phyloP scores from a whole-genome alignment of 2,329 filamentous ascomycete genomes.

The Blastomyces percursus region DNA sequence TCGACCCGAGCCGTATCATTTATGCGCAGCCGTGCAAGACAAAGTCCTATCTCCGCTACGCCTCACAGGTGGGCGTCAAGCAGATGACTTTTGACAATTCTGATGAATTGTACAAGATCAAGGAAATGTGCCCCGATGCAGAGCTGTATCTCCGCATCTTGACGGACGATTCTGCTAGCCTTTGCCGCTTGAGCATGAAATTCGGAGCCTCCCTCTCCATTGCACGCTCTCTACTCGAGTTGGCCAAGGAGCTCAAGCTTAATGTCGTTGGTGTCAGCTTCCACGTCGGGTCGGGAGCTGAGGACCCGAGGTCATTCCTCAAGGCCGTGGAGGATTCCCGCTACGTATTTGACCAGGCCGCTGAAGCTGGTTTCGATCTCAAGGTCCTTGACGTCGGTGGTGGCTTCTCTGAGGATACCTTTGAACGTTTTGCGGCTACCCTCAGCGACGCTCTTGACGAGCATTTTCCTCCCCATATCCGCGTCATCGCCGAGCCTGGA shows the following conservation, averaged over 20 bases:
- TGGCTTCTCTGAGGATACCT: conserved; percentile 82
- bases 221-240: conserved; percentile 61
- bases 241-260: conserved; percentile 71
- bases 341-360: conserved; percentile 75
- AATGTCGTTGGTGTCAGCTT: conserved; percentile 95
- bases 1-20: conserved; percentile 85
- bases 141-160: conserved; percentile 90
- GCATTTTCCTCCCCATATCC: conserved; percentile 73
- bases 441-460: conserved; percentile 70
- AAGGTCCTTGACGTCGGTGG: conserved; percentile 89
- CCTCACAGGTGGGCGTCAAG: conserved; percentile 71
- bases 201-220: conserved; percentile 85
- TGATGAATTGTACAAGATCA: conserved; percentile 97
- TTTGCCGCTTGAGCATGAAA: conserved; percentile 94
- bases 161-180: conserved; percentile 87
- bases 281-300: conserved; percentile 92
- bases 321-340: conserved; percentile 87
- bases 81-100: conserved; percentile 99
- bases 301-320: conserved; percentile 81
- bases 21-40: conserved; percentile 99
- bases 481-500: conserved; percentile 89
- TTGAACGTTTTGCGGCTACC: conserved; percentile 77
- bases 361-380: conserved; percentile 63
- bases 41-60: conserved; percentile 91
- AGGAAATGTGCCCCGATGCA: conserved; percentile 76